phyloP scores from a whole-genome alignment of 345 rosid species.

The Syzygium oleosum region DNA sequence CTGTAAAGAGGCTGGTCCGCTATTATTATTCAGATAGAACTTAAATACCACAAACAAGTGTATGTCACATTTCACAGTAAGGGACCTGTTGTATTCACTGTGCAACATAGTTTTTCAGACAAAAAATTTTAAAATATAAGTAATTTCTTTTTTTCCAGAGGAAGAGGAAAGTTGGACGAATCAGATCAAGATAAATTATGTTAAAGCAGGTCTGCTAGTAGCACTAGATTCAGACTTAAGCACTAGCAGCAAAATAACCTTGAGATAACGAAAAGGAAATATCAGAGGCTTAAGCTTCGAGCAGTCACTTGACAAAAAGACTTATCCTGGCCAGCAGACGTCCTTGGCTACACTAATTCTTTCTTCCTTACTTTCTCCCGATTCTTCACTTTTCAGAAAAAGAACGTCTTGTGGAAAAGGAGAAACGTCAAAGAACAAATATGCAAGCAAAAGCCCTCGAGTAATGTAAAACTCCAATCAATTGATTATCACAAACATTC shows the following conservation, averaged over 20 bases:
- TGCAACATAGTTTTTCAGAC: background rate
- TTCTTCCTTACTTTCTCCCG: background rate
- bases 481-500: background rate
- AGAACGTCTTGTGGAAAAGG: background rate
- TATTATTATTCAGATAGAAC: background rate
- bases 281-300: background rate
- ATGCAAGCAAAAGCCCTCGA: background rate
- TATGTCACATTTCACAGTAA: background rate
- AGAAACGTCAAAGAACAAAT: background rate
- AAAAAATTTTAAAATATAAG: background rate
- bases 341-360: background rate
- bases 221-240: background rate
- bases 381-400: background rate
- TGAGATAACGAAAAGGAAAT: background rate
- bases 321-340: background rate
- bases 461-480: background rate
- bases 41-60: background rate
- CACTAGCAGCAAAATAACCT: background rate
- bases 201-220: background rate
- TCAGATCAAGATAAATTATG: background rate
- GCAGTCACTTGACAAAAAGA: background rate
- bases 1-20: background rate
- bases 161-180: background rate
- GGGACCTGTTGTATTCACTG: background rate
- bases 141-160: background rate